Base-by-base conservation (phyloP, 306 rosid species). In the Castanospermum australe region DNA sequence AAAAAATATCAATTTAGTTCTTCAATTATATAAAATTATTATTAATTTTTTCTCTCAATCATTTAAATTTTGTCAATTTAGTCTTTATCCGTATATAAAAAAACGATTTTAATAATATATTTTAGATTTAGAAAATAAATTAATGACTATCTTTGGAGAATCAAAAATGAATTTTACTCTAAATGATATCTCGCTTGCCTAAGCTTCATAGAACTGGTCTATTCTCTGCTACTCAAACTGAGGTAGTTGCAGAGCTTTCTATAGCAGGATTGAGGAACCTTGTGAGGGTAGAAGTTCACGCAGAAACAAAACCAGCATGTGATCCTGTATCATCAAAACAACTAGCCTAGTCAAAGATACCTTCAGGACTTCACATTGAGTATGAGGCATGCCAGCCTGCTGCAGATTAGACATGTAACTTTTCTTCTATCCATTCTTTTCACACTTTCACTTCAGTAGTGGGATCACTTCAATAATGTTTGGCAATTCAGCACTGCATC, bases 191-290 rank as follows among this genome's bases (percentile, higher is more conserved):
- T 62, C 86, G 71, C 13, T 76, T 95, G 75, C 99, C 98, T 28
- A 95, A 95, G 86, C 98, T 91, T 68, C 91, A 93, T 9, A 91
- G 98, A 78, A 92, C 99, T 66, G 98, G 97, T 77, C 92, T 95
- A 45, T 95, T 95, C 79, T 95, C 98, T 8, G 99, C 96, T 78
- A 95, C 98, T 30, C 97, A 93, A 84, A 95, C 98, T 24, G 91
- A 93, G 87, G 98, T 94, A 35, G 94, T 91, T 65, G 91, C 88
- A 83, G 99, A 95, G 82, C 91, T 95, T 75, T 67, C 99, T 35
- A 95, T 87, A 81, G 99, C 98, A 15, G 98, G 98, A 55, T 57
- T 90, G 73, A 95, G 99, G 79, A 95, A 93, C 82, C 99, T 98
- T 35, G 86, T 88, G 77, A 87, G 93, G 84, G 98, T 95, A 51